phyloP scores from a whole-genome alignment of 257 asterid genomes.

The Solanum chilense region DNA sequence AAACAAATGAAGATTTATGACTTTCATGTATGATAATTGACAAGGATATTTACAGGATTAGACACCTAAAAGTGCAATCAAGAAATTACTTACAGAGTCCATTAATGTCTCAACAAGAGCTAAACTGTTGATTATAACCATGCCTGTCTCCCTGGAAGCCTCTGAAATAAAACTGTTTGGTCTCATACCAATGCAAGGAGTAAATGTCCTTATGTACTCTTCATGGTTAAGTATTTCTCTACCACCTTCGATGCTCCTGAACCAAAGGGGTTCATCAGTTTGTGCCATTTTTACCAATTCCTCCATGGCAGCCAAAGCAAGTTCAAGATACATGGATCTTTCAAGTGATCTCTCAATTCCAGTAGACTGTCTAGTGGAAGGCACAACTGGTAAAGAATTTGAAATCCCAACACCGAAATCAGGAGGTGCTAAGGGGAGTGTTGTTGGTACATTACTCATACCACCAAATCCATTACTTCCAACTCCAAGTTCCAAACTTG shows the following conservation, averaged over 20 bases:
- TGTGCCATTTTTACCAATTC: slow-evolving; percentile 78
- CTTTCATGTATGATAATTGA: not conserved
- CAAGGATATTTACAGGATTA: not conserved
- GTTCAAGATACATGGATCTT: slow-evolving; percentile 77
- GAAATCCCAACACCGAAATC: slow-evolving; percentile 42
- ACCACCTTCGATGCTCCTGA: slow-evolving; percentile 46
- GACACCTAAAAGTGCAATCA: not conserved
- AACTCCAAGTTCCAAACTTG: slow-evolving; percentile 70
- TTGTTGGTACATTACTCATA: slow-evolving; percentile 13
- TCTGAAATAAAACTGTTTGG: slow-evolving; percentile 39
- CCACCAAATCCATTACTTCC: slow-evolving; percentile 47
- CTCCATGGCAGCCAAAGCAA: slow-evolving; percentile 84
- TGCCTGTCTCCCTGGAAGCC: slow-evolving; percentile 44
- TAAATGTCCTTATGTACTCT: slow-evolving; percentile 29
- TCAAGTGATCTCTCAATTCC: slow-evolving; percentile 48
- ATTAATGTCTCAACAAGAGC: slow-evolving; percentile 52
- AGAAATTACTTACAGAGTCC: slow-evolving; percentile 36
- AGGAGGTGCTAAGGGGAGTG: slow-evolving; percentile 27
- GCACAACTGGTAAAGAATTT: slow-evolving; percentile 14
- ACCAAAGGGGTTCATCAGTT: slow-evolving; percentile 69
- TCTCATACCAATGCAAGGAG: slow-evolving; percentile 38
- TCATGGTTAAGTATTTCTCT: slow-evolving; percentile 35
- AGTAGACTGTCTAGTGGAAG: slow-evolving; percentile 6
- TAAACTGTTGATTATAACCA: slow-evolving; percentile 40
- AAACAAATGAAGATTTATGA: not conserved